Percentiles rank a stretch among this genome's conserved stretches.
phyloP scores from a whole-genome alignment of 495 filamentous ascomycete genomes.

The Trypethelium eluteriae region DNA sequence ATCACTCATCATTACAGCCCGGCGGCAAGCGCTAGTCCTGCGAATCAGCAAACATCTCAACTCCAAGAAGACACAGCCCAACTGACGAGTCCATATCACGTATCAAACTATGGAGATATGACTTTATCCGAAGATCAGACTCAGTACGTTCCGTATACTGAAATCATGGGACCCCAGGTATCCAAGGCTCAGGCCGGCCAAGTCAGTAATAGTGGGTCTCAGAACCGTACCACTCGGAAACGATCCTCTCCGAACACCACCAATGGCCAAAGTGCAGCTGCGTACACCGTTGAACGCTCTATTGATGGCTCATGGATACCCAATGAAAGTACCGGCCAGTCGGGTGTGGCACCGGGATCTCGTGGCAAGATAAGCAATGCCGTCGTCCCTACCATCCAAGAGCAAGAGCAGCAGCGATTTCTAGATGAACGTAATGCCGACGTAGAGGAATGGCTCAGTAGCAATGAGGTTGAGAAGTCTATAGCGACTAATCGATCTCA shows the following conservation, averaged over 20 bases:
- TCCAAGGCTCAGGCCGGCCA: neutral
- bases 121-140: neutral
- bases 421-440: slow-evolving; percentile 30
- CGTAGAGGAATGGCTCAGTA: slow-evolving; percentile 30
- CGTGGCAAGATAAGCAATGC: slow-evolving; percentile 20
- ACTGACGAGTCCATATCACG: neutral
- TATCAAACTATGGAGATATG: neutral
- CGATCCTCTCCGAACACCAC: neutral
- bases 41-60: neutral
- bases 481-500: slow-evolving; percentile 15
- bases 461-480: slow-evolving; percentile 27
- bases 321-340: slow-evolving; percentile 20
- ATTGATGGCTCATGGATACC: slow-evolving; percentile 30
- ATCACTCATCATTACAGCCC: neutral
- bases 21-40: neutral
- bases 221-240: neutral
- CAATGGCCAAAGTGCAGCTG: neutral
- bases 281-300: neutral
- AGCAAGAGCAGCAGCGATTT: slow-evolving; percentile 25
- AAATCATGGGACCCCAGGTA: neutral
- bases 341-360: slow-evolving; percentile 26
- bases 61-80: neutral
- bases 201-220: neutral
- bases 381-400: slow-evolving; percentile 28
- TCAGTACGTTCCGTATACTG: neutral